Percentiles rank a stretch among this genome's conserved stretches.
Evolutionary conservation across 2,329 filamentous ascomycete species (phyloP).

Genomic region (Scedosporium apiospermum): DNA sequence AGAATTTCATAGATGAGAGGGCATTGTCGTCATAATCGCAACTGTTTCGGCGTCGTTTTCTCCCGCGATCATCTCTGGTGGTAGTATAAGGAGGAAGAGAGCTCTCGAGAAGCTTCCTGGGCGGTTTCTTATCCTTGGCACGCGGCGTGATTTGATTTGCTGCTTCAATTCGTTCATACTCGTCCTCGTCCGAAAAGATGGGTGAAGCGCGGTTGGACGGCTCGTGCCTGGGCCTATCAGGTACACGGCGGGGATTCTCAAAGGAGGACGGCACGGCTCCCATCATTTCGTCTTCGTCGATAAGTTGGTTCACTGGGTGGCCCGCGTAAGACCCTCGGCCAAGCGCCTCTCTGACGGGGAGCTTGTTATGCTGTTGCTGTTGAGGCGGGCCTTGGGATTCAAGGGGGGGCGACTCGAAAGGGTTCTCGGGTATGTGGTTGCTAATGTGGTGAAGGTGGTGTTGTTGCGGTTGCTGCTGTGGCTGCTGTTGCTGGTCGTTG

Average conservation of each 20-base stretch:
- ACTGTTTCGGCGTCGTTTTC: slow-evolving; percentile 32
- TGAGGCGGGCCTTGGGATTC: neutral
- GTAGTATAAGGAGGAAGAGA: slow-evolving; percentile 12
- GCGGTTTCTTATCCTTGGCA: slow-evolving; percentile 11
- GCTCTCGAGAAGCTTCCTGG: slow-evolving; percentile 14
- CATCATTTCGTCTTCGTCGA: slow-evolving; percentile 13
- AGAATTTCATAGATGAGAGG: slow-evolving; percentile 44
- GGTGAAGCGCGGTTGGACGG: neutral
- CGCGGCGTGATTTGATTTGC: slow-evolving; percentile 3
- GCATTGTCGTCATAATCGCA: slow-evolving; percentile 49
- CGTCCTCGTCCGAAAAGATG: slow-evolving; percentile 9
- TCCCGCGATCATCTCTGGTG: slow-evolving; percentile 12
- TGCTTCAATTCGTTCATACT: slow-evolving; percentile 11
- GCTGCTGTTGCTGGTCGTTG: neutral
- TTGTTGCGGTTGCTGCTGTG: slow-evolving; percentile 1
- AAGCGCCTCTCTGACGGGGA: slow-evolving; percentile 29
- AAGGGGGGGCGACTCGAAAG: neutral
- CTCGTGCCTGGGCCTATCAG: neutral
- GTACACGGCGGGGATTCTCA: neutral
- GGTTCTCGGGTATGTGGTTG: neutral
- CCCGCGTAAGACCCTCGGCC: slow-evolving; percentile 16
- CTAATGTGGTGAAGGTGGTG: neutral
- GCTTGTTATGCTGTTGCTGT: slow-evolving; percentile 18
- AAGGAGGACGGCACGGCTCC: slow-evolving; percentile 12
- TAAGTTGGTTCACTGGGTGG: slow-evolving; percentile 5